Evolutionary conservation across 768 basidiomycete genomes (phyloP), one percentile per base, ranked within the genome.

Genomic region (Strobilomyces echinocephalus): DNA sequence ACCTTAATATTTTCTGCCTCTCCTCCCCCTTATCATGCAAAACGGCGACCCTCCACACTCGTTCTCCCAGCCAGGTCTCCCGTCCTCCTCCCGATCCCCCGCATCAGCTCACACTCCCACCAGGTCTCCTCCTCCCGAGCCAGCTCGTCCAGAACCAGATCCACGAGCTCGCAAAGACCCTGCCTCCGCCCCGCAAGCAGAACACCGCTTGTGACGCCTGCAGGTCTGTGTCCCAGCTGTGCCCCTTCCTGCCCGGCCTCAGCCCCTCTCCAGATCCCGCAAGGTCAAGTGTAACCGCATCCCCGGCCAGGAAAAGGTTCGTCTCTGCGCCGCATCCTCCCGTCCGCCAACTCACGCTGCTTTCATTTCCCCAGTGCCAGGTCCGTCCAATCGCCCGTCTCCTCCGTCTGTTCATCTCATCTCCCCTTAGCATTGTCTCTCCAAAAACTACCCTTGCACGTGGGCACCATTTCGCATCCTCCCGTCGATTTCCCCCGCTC

Each of bases 151-250:
- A 91, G 75, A 88, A 83, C 62, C 87, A 90, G 70, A 86, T 89
- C 50, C 86, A 88, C 63, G 88, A 91, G 63, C 79, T 88, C 35
- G 85, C 86, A 49, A 88, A 87, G 74, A 80, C 84, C 1, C 78
- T 88, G 0, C 87, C 90, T 1, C 87, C 88, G n/a, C 88, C 90
- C 7, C 76, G 92, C 53, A 92, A 91, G 68, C 92, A 94, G 73
- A 95, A 95, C 67, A 89, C 91, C 20, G 92, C 93, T 26, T 95
- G 92, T 71, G 92, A 95, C 75, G 88, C 88, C 49, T 95, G 92
- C 82, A 87, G 88, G 88, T 86, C 8, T 54, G 73, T 58, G 52
- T 10, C 34, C 30, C 1, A 30, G 5, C 28, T 18, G 9, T 31
- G 40, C 11, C 15, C 46, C 36, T 30, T 52, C 41, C 52, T 28